A percentile compares a stretch with the other conserved stretches of the same genome.
These are phyloP conservation scores for Colletotrichum tabaci DNA, from an alignment of 2,329 filamentous ascomycete genomes.

Conservation along the genomic window DNA sequence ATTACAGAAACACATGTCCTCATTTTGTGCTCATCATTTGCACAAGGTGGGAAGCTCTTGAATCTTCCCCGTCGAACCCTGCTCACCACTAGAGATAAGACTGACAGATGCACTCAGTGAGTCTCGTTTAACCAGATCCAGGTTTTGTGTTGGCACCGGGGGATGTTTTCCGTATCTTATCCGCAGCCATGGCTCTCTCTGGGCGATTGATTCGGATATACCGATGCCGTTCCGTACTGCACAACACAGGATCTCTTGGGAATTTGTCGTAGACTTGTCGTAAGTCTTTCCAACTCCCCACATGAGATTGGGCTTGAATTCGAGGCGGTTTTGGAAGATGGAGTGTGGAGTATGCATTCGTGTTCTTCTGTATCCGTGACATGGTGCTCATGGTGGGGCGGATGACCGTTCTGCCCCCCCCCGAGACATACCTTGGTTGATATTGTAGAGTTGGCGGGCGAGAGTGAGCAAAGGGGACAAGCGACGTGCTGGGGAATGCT, in stretches of 20 bases:
- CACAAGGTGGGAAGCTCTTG: too few relatives aligned
- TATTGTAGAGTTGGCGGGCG: too few relatives aligned
- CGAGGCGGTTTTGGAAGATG: background rate
- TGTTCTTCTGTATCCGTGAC: background rate
- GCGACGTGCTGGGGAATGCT: too few relatives aligned
- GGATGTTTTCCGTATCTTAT: background rate
- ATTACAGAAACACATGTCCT: too few relatives aligned
- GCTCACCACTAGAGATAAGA: too few relatives aligned
- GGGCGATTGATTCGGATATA: background rate
- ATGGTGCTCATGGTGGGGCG: background rate
- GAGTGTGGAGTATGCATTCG: background rate
- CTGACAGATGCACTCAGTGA: background rate
- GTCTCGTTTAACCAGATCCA: background rate
- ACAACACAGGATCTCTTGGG: background rate
- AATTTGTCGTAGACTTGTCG: too few relatives aligned
- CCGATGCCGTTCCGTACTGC: too few relatives aligned
- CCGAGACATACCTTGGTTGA: background rate
- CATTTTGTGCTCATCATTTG: too few relatives aligned
- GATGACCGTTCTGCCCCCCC: background rate
- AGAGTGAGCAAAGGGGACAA: background rate
- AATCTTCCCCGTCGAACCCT: too few relatives aligned
- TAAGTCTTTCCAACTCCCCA: too few relatives aligned
- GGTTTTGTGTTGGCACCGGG: background rate
- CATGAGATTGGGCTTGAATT: background rate
- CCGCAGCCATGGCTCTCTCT: background rate